These are phyloP conservation scores for Ceratocystis alfenasii DNA, from an alignment of 2,329 filamentous ascomycete species.

Conservation along the genomic window DNA sequence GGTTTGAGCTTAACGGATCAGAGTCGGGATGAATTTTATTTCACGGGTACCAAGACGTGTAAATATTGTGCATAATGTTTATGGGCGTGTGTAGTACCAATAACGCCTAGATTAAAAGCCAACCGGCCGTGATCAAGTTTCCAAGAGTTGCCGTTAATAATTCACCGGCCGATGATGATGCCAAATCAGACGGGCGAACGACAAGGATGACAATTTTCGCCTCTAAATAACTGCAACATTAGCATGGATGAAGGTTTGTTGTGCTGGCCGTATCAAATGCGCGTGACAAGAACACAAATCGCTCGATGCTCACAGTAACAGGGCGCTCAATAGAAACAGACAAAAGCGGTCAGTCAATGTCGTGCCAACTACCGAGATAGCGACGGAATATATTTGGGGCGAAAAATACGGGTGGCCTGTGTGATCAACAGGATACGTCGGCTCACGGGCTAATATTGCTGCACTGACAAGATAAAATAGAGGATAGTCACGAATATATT, in stretches of 20 bases:
- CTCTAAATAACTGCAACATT: neutral
- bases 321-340: neutral
- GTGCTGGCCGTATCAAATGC: neutral
- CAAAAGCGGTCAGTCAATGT: neutral
- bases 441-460: neutral
- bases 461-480: neutral
- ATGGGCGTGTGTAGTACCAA: too few species aligned
- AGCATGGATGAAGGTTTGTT: neutral
- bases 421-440: neutral
- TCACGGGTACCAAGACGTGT: too few species aligned
- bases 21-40: neutral
- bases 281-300: neutral
- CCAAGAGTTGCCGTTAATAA: too few species aligned
- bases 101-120: too few species aligned
- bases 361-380: neutral
- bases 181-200: neutral
- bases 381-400: neutral
- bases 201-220: neutral
- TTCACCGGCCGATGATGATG: too few species aligned
- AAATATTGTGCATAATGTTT: too few species aligned
- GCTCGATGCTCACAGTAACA: neutral
- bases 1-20: neutral
- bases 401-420: neutral
- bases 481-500: neutral
- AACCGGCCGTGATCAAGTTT: too few species aligned